Percentiles rank a stretch among this genome's conserved stretches.
Conservation (phyloP, 176 grass and related monocot species). For the Guadua angustifolia region DNA sequence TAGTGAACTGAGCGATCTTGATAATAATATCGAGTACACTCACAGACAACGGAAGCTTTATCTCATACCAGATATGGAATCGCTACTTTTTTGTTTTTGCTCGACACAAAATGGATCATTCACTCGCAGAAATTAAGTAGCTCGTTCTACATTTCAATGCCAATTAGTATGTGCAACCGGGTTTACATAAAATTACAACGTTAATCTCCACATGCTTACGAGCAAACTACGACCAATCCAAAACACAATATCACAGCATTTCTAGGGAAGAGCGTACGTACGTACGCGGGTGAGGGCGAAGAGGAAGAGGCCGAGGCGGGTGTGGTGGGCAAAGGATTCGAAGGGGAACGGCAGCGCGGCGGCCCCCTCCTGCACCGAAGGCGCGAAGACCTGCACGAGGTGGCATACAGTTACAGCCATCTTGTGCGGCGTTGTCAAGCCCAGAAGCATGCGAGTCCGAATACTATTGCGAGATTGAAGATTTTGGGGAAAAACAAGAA, state of each 20-base stretch:
- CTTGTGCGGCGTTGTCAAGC: no score
- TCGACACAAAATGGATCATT: neutral
- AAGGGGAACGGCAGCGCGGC: constrained; percentile 58
- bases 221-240: neutral
- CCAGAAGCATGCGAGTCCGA: no score
- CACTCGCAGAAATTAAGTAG: neutral
- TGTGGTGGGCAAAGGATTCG: constrained; percentile 68
- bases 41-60: neutral
- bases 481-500: no score
- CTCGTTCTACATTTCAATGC: neutral
- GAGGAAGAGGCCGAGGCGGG: constrained; percentile 87
- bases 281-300: constrained; percentile 74
- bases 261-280: neutral
- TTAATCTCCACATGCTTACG: no score
- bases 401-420: constrained; percentile 84
- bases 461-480: no score
- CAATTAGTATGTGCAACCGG: neutral
- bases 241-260: neutral
- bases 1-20: neutral
- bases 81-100: neutral
- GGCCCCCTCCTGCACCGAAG: constrained; percentile 50
- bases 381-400: constrained; percentile 82
- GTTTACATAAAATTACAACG: neutral
- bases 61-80: neutral
- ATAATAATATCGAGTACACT: neutral